phyloP scores from a whole-genome alignment of 805 yeast genomes.

The Ogataea naganishii region DNA sequence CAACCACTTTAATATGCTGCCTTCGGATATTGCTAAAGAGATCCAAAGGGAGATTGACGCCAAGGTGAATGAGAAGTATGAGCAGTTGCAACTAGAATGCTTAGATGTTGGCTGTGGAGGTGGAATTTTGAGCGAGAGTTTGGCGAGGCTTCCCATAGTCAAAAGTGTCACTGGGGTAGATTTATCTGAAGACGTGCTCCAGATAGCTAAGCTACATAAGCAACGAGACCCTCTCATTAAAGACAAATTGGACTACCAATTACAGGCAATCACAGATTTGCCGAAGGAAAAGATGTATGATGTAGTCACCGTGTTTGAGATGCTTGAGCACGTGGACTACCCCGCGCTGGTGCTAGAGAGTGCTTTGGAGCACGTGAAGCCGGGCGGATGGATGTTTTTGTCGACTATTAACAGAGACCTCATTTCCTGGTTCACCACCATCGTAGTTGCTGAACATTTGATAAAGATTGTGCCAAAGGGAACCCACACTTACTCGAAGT shows the following conservation, averaged over 20 bases:
- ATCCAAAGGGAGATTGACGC: conserved; percentile 43
- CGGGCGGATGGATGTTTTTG: conserved; percentile 77
- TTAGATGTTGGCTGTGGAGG: conserved; percentile 98
- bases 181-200: conserved; percentile 71
- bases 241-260: conserved; percentile 42
- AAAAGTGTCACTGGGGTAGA: conserved; percentile 73
- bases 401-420: conserved; percentile 90
- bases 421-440: conserved; percentile 87
- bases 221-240: conserved; percentile 53
- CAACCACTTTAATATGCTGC: conserved; percentile 51
- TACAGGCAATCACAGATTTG: conserved; percentile 55
- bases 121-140: conserved; percentile 82
- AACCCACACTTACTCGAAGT: conserved; percentile 82
- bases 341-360: conserved; percentile 68
- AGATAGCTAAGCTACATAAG: conserved; percentile 69
- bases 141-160: conserved; percentile 68
- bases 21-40: conserved; percentile 38
- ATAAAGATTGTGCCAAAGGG: conserved; percentile 82
- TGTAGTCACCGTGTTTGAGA: conserved; percentile 83
- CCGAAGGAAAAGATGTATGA: conserved; percentile 44
- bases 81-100: conserved; percentile 35
- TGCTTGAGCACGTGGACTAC: conserved; percentile 87
- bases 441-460: conserved; percentile 78
- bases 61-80: conserved; percentile 29
- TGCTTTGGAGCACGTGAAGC: conserved; percentile 60